Percentiles rank a stretch among this genome's conserved stretches.
Conservation (phyloP, 306 rosid species). For the Crotalaria pallida region DNA sequence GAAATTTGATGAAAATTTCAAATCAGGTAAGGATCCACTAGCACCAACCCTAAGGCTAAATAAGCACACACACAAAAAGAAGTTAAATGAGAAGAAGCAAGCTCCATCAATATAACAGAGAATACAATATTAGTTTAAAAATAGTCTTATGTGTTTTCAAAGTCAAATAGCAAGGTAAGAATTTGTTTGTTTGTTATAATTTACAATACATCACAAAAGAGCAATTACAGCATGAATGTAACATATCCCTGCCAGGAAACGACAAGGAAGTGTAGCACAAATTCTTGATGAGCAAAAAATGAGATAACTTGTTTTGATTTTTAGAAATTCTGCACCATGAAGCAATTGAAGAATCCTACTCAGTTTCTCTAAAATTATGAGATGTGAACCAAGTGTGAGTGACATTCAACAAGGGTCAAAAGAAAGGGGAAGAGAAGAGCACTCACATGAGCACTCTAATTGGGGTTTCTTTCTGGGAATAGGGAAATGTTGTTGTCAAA, state of each 20-base stretch:
- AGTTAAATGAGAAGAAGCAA: neutral
- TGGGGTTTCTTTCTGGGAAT: neutral
- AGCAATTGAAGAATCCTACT: neutral
- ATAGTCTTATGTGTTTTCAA: neutral
- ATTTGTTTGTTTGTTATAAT: neutral
- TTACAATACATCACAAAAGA: neutral
- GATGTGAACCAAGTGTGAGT: neutral
- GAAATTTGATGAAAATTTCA: neutral
- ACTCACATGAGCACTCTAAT: neutral
- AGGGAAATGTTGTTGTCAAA: neutral
- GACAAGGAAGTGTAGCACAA: neutral
- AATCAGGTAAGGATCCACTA: neutral
- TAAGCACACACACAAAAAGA: neutral
- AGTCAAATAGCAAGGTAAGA: neutral
- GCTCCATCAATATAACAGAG: neutral
- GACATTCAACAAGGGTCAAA: slow-evolving; percentile 8
- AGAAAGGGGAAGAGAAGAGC: neutral
- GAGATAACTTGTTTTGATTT: neutral
- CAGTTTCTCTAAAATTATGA: neutral
- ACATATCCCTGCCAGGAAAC: neutral
- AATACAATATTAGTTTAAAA: neutral
- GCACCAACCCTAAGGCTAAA: neutral
- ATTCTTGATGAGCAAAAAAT: neutral
- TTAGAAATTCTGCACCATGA: neutral
- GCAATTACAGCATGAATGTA: neutral